Base-by-base conservation (phyloP, 2,329 filamentous ascomycete genomes). In the Madurella fahalii region DNA sequence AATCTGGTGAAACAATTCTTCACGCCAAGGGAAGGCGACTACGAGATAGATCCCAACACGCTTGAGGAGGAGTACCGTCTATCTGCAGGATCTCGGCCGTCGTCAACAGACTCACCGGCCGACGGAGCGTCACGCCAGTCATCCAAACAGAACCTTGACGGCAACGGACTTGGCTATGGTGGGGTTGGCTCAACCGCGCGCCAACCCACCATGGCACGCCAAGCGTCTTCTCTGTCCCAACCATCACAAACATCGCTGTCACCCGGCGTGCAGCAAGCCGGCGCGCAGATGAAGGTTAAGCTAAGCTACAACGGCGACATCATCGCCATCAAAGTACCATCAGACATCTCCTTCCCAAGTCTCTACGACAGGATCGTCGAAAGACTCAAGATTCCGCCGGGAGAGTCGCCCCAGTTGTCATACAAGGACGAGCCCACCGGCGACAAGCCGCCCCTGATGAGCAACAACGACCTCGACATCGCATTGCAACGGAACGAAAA, bases 261-360 rank as follows among this genome's bases (percentile, higher is more conserved):
- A 9, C 76, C 77, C 0, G 76, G 72, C 16, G 68, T 78, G 49
- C 74, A 72, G 57, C 72, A 77, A 52, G 68, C 71, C 34, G 67
- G 73, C 7, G 73, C 79, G 8, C 80, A 83, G 3, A 86, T 96
- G 76, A 97, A 96, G 72, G 89, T 97, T 69, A 97, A 97, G 74
- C 87, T 96, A 51, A 94, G 89, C 74, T 96, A 90, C 74, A 89
- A 93, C 61, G 87, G 92, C 57, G 93, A 96, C 62, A 83, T 95
- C 53, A 93, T 96, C 62, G 89, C 94, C 43, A 91, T 99, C 65
- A 86, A 92, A 34, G 90, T 97, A 52, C 87, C 93, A 0, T 81
- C 81, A 1, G 88, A 95, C 52, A 90, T 95, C 64, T 81, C 81
- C 51, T 94, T 86, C 70, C 77, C 82, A 50, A 87, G 90, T 58